Evolutionary conservation across 1,139 yeast species (phyloP).

Genomic region (Candida dubliniensis): DNA sequence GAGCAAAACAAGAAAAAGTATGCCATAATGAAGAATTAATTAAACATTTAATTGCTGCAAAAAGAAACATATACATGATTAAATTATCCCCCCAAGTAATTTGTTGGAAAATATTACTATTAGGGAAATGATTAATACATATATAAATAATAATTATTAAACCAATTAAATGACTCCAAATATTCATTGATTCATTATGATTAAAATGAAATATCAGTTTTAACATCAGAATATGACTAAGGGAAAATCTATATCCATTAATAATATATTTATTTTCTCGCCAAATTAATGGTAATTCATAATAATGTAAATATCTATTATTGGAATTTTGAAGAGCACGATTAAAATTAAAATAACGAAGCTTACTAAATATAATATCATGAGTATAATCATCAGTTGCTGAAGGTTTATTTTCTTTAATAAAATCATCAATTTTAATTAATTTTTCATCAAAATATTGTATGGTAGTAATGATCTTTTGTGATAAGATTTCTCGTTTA

Average conservation of each 20-base stretch:
- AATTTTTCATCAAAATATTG: constrained; percentile 59
- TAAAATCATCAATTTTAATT: constrained; percentile 48
- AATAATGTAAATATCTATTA: constrained; percentile 64
- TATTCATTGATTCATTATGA: constrained; percentile 90
- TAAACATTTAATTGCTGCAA: constrained; percentile 76
- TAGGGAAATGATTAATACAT: constrained; percentile 62
- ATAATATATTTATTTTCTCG: constrained; percentile 86
- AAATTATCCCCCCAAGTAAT: constrained; percentile 49
- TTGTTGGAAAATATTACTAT: constrained; percentile 38
- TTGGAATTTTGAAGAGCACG: constrained; percentile 59
- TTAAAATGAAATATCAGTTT: constrained; percentile 53
- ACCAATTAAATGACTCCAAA: constrained; percentile 90
- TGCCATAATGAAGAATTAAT: constrained; percentile 87
- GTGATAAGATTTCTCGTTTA: constrained; percentile 35
- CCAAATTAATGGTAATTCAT: constrained; percentile 91
- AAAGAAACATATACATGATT: constrained; percentile 62
- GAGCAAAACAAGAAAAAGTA: constrained; percentile 80
- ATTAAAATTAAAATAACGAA: constrained; percentile 59
- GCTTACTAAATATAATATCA: constrained; percentile 35
- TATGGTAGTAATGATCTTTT: constrained; percentile 52
- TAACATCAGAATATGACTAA: constrained; percentile 60
- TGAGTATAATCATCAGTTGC: constrained; percentile 30
- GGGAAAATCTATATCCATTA: constrained; percentile 81
- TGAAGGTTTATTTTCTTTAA: constrained; percentile 38
- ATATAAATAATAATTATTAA: constrained; percentile 57